Base-by-base conservation (phyloP, 306 rosid species). In the Acacia melanoxylon region DNA sequence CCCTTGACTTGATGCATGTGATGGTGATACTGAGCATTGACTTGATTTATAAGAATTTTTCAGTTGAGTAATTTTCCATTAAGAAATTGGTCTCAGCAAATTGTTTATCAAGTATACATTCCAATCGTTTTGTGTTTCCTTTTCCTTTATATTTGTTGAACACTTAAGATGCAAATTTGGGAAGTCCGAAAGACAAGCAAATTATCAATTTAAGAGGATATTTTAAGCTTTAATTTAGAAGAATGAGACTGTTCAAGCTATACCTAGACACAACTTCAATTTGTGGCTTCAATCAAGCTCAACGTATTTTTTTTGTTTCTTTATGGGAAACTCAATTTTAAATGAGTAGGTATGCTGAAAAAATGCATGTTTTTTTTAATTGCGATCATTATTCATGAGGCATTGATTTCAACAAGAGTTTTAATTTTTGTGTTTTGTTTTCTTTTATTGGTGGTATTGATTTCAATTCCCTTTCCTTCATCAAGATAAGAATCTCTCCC, bases 401-500 rank as follows among this genome's bases (percentile, higher is more conserved):
- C 69, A 19, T 49, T 63, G 77, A 78, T 77, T 68, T 33, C 40
- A 29, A 35, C 37, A 4, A 4, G 37, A 35, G 37, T 35, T 35
- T 35, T 4, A 35, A 35, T 4, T 35, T 31, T 31, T 31, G 35
- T 31, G 0, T 31, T 31, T 31, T 31, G 35, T 0, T 31, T 31
- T 31, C 35, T 31, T 31, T 31, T 31, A 31, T 31, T 31, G 35
- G 35, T 31, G 35, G 35, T 4, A 31, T 31, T 31, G 35, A 31
- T 31, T 31, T 31, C 35, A 31, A 74, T 49, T 63, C 54, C 51
- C 80, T 74, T 66, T 83, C 61, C 27, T 1, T 68, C 68, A 63
- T 77, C 90, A 95, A 98, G 99, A 95, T 85, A 95, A 90, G 86
- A 92, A 85, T 81, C 96, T 95, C 80, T 92, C 99, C 67, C 0